These are phyloP conservation scores for Mycena galopus DNA, from an alignment of 768 basidiomycete species.

Conservation along the genomic window DNA sequence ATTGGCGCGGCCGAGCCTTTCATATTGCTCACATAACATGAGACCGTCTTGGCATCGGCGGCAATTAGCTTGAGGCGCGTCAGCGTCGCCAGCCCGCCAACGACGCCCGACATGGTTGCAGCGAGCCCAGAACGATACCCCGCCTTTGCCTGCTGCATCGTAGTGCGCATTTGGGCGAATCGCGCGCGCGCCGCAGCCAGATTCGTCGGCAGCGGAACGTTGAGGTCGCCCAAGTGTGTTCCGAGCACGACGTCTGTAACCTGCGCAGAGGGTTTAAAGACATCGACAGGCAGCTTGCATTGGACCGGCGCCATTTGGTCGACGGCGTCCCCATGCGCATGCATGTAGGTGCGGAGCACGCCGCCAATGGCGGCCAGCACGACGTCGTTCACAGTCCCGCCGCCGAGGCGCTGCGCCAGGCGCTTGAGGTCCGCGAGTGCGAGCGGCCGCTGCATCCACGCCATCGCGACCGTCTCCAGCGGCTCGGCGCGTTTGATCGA, in stretches of 20 bases:
- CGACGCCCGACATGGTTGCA: neutral
- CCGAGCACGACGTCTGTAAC: neutral
- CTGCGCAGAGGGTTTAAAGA: neutral
- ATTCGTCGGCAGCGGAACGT: neutral
- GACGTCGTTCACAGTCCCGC: slow-evolving; percentile 25
- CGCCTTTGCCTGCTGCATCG: neutral
- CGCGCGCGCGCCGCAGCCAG: neutral
- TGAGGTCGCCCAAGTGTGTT: neutral
- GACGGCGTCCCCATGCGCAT: neutral
- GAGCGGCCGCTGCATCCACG: neutral
- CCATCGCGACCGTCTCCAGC: neutral
- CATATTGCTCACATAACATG: slow-evolving; percentile 14
- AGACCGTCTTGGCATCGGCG: neutral
- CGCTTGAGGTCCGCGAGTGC: neutral
- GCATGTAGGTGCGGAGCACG: slow-evolving; percentile 9
- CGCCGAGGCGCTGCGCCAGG: neutral
- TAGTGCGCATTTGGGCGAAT: neutral
- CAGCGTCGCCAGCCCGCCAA: neutral
- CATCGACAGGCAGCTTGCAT: neutral
- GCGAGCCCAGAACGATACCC: neutral
- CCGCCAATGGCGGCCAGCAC: slow-evolving; percentile 10
- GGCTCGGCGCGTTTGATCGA: slow-evolving; percentile 7
- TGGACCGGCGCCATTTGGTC: neutral
- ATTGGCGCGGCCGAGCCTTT: neutral
- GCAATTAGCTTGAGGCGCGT: neutral